Percentiles rank a stretch among this genome's conserved stretches.
These are phyloP conservation scores for Penicillium herquei DNA, from an alignment of 495 filamentous ascomycete genomes.

Conservation along the genomic window DNA sequence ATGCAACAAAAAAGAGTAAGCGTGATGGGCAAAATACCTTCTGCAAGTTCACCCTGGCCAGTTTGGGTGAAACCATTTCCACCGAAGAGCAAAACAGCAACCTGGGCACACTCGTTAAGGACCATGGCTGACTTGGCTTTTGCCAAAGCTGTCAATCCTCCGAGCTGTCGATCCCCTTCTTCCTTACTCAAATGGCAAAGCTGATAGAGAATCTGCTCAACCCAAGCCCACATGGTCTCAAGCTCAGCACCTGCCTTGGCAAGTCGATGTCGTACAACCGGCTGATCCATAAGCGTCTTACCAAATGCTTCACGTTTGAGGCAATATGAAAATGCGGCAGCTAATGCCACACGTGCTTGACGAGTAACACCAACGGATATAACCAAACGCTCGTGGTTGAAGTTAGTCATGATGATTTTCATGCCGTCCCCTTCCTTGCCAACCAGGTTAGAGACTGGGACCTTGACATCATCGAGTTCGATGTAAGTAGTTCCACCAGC, in stretches of 20 bases:
- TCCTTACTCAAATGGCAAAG: slow-evolving; percentile 61
- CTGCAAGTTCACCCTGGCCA: slow-evolving; percentile 69
- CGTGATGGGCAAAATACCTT: slow-evolving; percentile 42
- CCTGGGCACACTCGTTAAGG: slow-evolving; percentile 66
- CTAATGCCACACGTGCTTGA: slow-evolving; percentile 61
- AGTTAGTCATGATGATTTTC: slow-evolving; percentile 78
- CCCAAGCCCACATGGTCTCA: slow-evolving; percentile 70
- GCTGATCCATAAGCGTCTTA: slow-evolving; percentile 69
- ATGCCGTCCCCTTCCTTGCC: slow-evolving; percentile 71
- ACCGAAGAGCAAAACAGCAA: slow-evolving; percentile 67
- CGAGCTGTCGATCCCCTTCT: slow-evolving; percentile 62
- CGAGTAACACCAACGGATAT: slow-evolving; percentile 64
- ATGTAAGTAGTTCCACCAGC: slow-evolving; percentile 73
- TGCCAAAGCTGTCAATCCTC: slow-evolving; percentile 65
- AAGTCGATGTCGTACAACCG: slow-evolving; percentile 69
- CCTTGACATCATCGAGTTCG: slow-evolving; percentile 69
- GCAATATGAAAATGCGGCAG: slow-evolving; percentile 64
- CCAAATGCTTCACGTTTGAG: slow-evolving; percentile 74
- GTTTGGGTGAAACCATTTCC: slow-evolving; percentile 68
- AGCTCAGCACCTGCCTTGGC: slow-evolving; percentile 67
- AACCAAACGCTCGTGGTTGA: slow-evolving; percentile 75
- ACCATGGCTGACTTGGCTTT: slow-evolving; percentile 73
- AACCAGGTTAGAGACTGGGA: slow-evolving; percentile 67
- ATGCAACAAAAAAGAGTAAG: background rate
- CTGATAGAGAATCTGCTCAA: slow-evolving; percentile 73